A percentile compares a stretch with the other conserved stretches of the same genome.
phyloP scores from a whole-genome alignment of 2,329 filamentous ascomycete genomes.

The Ilyonectria mors-panacis region DNA sequence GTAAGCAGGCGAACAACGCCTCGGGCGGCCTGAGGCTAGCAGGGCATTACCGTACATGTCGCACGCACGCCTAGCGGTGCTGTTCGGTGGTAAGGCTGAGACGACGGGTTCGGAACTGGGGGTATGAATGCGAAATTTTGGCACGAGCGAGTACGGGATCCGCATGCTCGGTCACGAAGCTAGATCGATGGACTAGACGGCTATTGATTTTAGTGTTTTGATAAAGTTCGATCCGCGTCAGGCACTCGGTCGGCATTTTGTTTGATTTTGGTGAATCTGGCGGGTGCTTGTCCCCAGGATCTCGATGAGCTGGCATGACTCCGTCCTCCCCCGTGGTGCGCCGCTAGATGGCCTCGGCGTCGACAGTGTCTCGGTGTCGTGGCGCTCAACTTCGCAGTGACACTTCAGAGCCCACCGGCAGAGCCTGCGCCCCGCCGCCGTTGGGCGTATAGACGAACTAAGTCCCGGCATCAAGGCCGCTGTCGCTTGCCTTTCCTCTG shows the following conservation, averaged over 20 bases:
- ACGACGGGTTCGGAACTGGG: slow-evolving; percentile 38
- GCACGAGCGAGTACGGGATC: slow-evolving; percentile 32
- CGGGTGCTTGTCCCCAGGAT: slow-evolving; percentile 20
- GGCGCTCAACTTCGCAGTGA: slow-evolving; percentile 26
- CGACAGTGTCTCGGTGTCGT: slow-evolving; percentile 28
- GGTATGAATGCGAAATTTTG: slow-evolving; percentile 33
- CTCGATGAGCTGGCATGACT: slow-evolving; percentile 27
- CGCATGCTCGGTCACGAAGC: slow-evolving; percentile 20
- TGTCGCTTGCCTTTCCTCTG: slow-evolving; percentile 27
- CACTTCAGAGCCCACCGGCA: slow-evolving; percentile 25
- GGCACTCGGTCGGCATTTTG: slow-evolving; percentile 18
- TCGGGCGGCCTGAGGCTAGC: slow-evolving; percentile 14
- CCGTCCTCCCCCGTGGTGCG: slow-evolving; percentile 3
- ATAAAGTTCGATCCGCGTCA: slow-evolving; percentile 26
- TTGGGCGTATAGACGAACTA: slow-evolving; percentile 28
- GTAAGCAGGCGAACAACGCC: slow-evolving; percentile 37
- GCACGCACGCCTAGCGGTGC: slow-evolving; percentile 16
- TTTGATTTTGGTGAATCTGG: not conserved
- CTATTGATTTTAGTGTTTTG: slow-evolving; percentile 24
- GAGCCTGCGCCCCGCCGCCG: slow-evolving; percentile 15
- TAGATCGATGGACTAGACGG: slow-evolving; percentile 17
- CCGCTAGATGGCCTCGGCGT: slow-evolving; percentile 24
- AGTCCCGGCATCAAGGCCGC: not conserved
- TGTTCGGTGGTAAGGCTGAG: slow-evolving; percentile 47
- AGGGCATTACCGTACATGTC: slow-evolving; percentile 22